Conservation (phyloP, 148 eudicot species). For the Hydrangea macrophylla region DNA sequence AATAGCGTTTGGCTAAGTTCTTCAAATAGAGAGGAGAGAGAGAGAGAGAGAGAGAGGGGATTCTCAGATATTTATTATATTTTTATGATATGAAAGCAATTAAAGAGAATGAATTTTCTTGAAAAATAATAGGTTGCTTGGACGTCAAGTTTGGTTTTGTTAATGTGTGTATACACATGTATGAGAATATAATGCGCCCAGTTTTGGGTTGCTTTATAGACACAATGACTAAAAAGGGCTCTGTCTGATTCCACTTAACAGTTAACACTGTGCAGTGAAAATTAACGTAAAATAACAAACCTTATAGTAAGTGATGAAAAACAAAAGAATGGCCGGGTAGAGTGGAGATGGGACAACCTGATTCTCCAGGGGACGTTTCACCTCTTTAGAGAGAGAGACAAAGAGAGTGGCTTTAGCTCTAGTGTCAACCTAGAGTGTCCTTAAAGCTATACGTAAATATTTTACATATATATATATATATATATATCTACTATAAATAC, state of each 20-base stretch:
- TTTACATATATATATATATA: neutral
- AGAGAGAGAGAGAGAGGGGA: conserved; percentile 2
- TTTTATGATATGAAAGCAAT: too few species aligned
- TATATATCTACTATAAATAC: conserved; percentile 2
- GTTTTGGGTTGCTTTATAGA: conserved; percentile 1
- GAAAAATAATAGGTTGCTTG: conserved; percentile 50
- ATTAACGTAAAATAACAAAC: too few species aligned
- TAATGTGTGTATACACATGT: conserved; percentile 18
- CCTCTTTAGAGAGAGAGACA: conserved; percentile 15
- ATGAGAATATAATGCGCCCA: neutral
- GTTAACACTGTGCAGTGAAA: too few species aligned
- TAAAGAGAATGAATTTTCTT: conserved; percentile 9
- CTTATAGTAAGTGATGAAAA: neutral
- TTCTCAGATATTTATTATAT: conserved; percentile 21
- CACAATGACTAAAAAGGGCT: neutral
- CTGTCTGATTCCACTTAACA: neutral
- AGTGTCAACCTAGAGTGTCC: conserved; percentile 56
- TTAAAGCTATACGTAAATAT: conserved; percentile 32
- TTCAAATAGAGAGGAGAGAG: too few species aligned
- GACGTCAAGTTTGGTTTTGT: conserved; percentile 57
- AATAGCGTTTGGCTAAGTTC: neutral
- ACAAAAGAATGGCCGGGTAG: conserved; percentile 12
- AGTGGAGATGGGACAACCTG: conserved; percentile 35
- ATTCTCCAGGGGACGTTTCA: conserved; percentile 27
- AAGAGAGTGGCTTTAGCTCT: conserved; percentile 27